Evolutionary conservation across 345 rosid genomes (phyloP).

Genomic region (Camelina neglecta): DNA sequence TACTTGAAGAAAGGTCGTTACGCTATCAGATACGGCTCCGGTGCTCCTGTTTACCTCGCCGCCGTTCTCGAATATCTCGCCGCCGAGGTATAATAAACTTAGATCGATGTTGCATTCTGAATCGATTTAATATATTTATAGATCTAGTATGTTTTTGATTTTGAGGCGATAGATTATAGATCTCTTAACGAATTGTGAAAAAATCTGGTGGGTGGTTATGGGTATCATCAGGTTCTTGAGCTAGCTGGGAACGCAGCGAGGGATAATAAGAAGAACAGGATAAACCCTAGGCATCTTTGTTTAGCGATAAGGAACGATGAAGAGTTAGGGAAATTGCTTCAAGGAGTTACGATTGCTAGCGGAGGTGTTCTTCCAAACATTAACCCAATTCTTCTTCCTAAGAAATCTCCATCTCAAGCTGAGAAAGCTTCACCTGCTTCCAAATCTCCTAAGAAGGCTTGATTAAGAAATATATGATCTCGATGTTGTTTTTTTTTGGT

Average conservation of each 20-base stretch:
- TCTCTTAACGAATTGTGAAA: not conserved
- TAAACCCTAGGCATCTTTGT: conserved; percentile 63
- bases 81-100: conserved; percentile 57
- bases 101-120: conserved; percentile 28
- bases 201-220: not conserved
- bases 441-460: conserved; percentile 61
- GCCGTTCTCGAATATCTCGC: conserved; percentile 86
- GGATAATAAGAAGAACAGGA: conserved; percentile 71
- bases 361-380: conserved; percentile 76
- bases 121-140: not conserved
- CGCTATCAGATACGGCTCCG: conserved; percentile 63
- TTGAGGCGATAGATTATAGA: not conserved
- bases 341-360: conserved; percentile 68
- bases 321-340: conserved; percentile 64
- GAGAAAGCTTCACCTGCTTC: conserved; percentile 46
- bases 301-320: conserved; percentile 70
- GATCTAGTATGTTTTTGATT: conserved; percentile 3
- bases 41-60: conserved; percentile 75
- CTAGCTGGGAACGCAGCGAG: conserved; percentile 75
- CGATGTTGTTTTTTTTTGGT: not conserved
- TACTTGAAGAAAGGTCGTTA: conserved; percentile 77
- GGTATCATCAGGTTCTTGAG: conserved; percentile 54
- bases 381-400: conserved; percentile 68
- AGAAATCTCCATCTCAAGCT: conserved; percentile 47
- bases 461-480: not conserved